A percentile compares a stretch with the other conserved stretches of the same genome.
Conservation (phyloP, 2,329 filamentous ascomycete genomes). For the Parafenestella ontariensis region DNA sequence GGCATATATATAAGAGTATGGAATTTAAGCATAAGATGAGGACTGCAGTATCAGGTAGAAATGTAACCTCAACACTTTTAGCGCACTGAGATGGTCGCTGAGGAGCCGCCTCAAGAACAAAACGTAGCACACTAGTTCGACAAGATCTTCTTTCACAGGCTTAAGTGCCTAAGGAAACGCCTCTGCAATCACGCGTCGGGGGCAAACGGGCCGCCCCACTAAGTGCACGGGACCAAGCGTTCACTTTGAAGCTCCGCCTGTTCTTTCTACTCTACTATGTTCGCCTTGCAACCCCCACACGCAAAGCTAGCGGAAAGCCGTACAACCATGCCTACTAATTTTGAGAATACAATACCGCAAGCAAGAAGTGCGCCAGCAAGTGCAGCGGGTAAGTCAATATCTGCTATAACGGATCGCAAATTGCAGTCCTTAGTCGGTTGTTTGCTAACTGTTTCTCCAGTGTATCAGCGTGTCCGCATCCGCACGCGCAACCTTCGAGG, state of each 20-base stretch:
- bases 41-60: no score
- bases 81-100: no score
- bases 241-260: not conserved
- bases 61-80: no score
- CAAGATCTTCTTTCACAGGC: no score
- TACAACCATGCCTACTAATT: slow-evolving; percentile 1
- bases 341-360: not conserved
- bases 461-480: slow-evolving; percentile 4
- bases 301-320: not conserved
- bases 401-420: not conserved
- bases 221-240: not conserved
- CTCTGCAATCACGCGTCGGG: slow-evolving; percentile 4
- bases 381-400: slow-evolving; percentile 2
- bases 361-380: slow-evolving; percentile 1
- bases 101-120: no score
- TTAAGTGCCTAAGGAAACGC: not conserved
- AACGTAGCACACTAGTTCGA: not conserved
- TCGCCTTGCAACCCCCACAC: not conserved
- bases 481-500: slow-evolving; percentile 5
- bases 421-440: not conserved
- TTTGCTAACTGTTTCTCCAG: slow-evolving; percentile 1
- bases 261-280: not conserved
- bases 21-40: no score
- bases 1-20: no score
- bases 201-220: slow-evolving; percentile 13